phyloP scores from a whole-genome alignment of 805 yeast genomes.

The Saccharomycopsis sp. region DNA sequence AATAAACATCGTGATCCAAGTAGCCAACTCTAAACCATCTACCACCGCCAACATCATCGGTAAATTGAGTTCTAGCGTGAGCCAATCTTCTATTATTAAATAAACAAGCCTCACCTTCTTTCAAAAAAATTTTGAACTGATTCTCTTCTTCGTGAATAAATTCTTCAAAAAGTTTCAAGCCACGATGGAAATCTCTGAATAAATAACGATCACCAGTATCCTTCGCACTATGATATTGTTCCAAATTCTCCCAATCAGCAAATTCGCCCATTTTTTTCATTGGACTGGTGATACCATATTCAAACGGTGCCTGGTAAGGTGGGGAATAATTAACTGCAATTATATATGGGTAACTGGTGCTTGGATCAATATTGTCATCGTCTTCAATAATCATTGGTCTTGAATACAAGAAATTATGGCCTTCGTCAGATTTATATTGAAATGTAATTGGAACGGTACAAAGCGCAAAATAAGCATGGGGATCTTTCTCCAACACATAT shows the following conservation, averaged over 20 bases:
- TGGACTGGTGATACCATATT: constrained; percentile 42
- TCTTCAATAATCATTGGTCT: constrained; percentile 60
- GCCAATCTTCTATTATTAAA: constrained; percentile 66
- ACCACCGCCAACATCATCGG: constrained; percentile 38
- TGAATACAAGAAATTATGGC: constrained; percentile 52
- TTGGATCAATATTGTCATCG: constrained; percentile 28
- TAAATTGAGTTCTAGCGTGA: constrained; percentile 53
- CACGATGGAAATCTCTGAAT: constrained; percentile 52
- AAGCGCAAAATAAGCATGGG: constrained; percentile 57
- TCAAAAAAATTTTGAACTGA: constrained; percentile 46
- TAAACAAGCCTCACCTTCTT: constrained; percentile 55
- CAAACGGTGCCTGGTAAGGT: constrained; percentile 77
- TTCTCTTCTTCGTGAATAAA: constrained; percentile 46
- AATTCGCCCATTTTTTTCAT: constrained; percentile 22
- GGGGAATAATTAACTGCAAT: constrained; percentile 69
- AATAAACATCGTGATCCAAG: constrained; percentile 61
- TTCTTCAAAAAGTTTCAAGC: constrained; percentile 53
- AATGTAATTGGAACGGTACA: constrained; percentile 58
- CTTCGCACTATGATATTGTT: constrained; percentile 26
- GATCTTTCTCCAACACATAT: constrained; percentile 47
- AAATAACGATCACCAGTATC: constrained; percentile 35
- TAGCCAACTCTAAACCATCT: constrained; percentile 77
- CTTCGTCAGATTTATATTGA: constrained; percentile 47
- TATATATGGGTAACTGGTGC: constrained; percentile 32
- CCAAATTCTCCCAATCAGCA: constrained; percentile 17